phyloP scores from a whole-genome alignment of 1,284 basidiomycete genomes.

The Ceratobasidium sp. region DNA sequence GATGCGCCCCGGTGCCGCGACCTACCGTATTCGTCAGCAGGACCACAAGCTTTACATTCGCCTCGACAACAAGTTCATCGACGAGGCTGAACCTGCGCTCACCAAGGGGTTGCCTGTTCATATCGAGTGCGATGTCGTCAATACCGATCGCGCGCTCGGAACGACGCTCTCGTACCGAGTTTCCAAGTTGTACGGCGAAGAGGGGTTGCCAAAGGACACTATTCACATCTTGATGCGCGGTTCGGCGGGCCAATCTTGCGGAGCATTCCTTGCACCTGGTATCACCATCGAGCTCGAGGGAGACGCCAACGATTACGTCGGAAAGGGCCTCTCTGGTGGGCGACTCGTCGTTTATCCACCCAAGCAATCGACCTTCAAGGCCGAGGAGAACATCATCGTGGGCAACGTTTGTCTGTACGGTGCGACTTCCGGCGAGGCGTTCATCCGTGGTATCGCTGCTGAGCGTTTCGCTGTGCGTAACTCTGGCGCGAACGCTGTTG shows the following conservation, averaged over 20 bases:
- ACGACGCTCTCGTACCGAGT: conserved; percentile 93
- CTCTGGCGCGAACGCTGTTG: conserved; percentile 92
- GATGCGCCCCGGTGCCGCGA: conserved; percentile 94
- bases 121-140: conserved; percentile 94
- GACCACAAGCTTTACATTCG: conserved; percentile 97
- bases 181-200: conserved; percentile 93
- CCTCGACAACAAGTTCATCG: conserved; percentile 97
- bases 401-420: conserved; percentile 97
- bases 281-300: conserved; percentile 97
- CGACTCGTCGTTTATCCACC: conserved; percentile 94
- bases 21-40: conserved; percentile 90
- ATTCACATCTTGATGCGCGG: conserved; percentile 95
- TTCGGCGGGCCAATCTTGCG: conserved; percentile 94
- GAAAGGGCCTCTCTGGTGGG: conserved; percentile 95
- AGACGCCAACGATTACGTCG: conserved; percentile 96
- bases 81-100: conserved; percentile 92
- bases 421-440: conserved; percentile 95
- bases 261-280: conserved; percentile 96
- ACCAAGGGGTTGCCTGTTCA: conserved; percentile 92
- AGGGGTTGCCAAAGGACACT: conserved; percentile 93
- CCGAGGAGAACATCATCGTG: conserved; percentile 96
- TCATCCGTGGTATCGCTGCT: conserved; percentile 93
- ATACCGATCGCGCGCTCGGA: conserved; percentile 95
- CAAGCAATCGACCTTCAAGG: conserved; percentile 91
- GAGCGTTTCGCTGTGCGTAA: conserved; percentile 97